Percentiles rank a stretch among this genome's conserved stretches.
Conservation (phyloP, 495 filamentous ascomycete species). For the Penicillium daleae region DNA sequence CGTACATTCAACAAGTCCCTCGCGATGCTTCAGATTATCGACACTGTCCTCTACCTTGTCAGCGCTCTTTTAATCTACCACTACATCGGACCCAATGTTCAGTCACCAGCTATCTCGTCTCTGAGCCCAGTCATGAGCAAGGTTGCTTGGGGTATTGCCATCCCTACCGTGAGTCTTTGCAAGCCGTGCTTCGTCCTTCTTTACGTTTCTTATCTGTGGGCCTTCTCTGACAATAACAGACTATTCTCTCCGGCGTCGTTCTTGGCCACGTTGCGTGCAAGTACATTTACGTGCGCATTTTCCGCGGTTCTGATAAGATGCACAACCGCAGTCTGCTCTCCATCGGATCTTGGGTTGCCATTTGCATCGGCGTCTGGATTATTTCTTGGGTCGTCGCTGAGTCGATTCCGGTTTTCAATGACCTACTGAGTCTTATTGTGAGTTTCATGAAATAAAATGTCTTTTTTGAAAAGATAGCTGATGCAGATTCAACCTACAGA, state of each 20-base stretch:
- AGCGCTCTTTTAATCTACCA: constrained; percentile 60
- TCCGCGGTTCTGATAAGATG: constrained; percentile 59
- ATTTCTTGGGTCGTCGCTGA: constrained; percentile 73
- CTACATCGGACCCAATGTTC: constrained; percentile 71
- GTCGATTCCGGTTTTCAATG: constrained; percentile 73
- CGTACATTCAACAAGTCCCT: constrained; percentile 68
- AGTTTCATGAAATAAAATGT: constrained; percentile 5
- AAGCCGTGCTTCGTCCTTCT: neutral
- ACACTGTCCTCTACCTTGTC: constrained; percentile 64
- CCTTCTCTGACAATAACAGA: constrained; percentile 17
- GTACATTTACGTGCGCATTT: constrained; percentile 68
- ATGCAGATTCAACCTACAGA: constrained; percentile 24
- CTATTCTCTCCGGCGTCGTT: constrained; percentile 52
- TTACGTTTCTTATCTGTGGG: neutral
- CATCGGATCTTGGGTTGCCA: constrained; percentile 58
- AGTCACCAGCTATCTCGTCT: constrained; percentile 71
- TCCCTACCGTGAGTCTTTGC: constrained; percentile 59
- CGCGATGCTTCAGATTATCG: constrained; percentile 61
- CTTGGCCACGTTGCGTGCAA: constrained; percentile 64
- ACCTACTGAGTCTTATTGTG: constrained; percentile 59
- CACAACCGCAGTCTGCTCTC: constrained; percentile 55
- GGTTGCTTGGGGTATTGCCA: constrained; percentile 72
- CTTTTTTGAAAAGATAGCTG: neutral
- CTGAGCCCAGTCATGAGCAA: constrained; percentile 65
- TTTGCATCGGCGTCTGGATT: constrained; percentile 60